Evolutionary conservation across 257 asterid genomes (phyloP), one percentile per base, ranked within the genome.

Genomic region (Nicotiana benthamiana): DNA sequence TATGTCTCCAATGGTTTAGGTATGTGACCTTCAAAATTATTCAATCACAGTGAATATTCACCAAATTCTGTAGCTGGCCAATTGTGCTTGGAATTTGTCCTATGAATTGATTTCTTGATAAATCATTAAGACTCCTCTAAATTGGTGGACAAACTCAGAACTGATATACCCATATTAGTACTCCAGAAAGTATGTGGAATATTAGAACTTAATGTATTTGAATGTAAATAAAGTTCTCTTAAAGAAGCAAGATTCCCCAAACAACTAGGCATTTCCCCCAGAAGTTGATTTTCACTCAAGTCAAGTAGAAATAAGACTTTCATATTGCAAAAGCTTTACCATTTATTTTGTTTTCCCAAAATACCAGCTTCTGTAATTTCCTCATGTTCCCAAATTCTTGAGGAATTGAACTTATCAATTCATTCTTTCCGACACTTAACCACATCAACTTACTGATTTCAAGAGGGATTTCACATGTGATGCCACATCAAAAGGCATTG

Each of bases 1-100:
- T 63, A 85, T 26, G 63, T 80, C 32, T 4, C 28, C 78, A 85
- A 40, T 1, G 84, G 43, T 5, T 62, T 17, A 24, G 84, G 88
- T 40, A 85, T 80, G 15, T 48, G n/a, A 8, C 82, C 84, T 62
- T 40, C 10, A 1, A 85, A 68, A 53, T n/a, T 75, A 3, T 85
- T 85, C 13, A 65, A n/a, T 7, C 81, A 80, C 9, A 85, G 30
- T 5, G 62, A 52, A 15, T 57, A 15, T 0, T 5, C 0, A 62
- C 24, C 68, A 75, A 16, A 15, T 75, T 52, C 36, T 28, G 67
- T 30, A 82, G 34, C 7, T 63, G 26, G 24, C 81, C 84, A 4
- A 75, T 63, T 24, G 59, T 51, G 40, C 28, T 76, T 0, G 84
- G 84, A 48, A 75, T 51, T 9, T 32, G 66, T 17, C 81, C 80